Percentiles rank a stretch among this genome's conserved stretches.
These are phyloP conservation scores for Wickerhamiella allomyrinae DNA, from an alignment of 805 yeast species.

Conservation along the genomic window DNA sequence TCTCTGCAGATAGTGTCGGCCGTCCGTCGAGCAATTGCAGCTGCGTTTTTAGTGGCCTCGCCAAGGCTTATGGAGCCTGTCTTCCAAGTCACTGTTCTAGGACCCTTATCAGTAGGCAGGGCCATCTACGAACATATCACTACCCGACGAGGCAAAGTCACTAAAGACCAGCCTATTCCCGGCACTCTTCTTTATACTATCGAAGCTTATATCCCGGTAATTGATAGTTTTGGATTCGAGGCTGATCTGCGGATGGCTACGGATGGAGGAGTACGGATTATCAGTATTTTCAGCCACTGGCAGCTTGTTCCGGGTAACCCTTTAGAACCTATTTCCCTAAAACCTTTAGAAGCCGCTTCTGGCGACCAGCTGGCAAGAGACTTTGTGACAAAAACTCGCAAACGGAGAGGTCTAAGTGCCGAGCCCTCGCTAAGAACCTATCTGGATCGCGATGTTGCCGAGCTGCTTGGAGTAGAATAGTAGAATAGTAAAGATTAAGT, in stretches of 20 bases:
- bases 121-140: constrained; percentile 38
- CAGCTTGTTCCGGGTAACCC: constrained; percentile 83
- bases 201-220: constrained; percentile 62
- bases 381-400: constrained; percentile 75
- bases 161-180: constrained; percentile 38
- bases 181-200: constrained; percentile 59
- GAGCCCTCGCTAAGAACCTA: constrained; percentile 56
- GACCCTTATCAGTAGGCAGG: constrained; percentile 35
- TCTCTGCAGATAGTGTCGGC: constrained; percentile 69
- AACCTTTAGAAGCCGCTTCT: constrained; percentile 65
- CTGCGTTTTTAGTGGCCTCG: constrained; percentile 60
- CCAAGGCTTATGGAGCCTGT: constrained; percentile 78
- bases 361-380: constrained; percentile 64
- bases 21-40: constrained; percentile 68
- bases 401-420: constrained; percentile 69
- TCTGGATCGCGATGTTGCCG: constrained; percentile 46
- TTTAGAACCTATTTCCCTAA: constrained; percentile 41
- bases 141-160: constrained; percentile 54
- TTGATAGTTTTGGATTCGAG: constrained; percentile 82
- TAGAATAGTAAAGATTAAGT: too few relatives aligned
- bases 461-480: constrained; percentile 30
- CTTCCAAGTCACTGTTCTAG: constrained; percentile 44
- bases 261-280: constrained; percentile 64
- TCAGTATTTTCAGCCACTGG: constrained; percentile 58
- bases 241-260: constrained; percentile 69